Base-by-base conservation (phyloP, 495 filamentous ascomycete species). In the Aspergillus egyptiacus region DNA sequence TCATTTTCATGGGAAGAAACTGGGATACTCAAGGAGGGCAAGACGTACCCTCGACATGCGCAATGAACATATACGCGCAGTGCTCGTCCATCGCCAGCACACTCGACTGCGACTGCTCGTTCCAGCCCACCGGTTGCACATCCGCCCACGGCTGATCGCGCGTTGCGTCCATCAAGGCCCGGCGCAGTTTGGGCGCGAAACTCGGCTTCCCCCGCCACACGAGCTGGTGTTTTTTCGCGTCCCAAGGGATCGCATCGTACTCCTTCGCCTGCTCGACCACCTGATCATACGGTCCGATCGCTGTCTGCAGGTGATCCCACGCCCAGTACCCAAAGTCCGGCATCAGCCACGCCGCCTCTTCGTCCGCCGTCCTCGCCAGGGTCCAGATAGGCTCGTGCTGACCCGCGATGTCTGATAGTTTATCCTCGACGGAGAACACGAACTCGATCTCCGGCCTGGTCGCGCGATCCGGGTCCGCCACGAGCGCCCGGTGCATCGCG, bases 321-420 rank as follows among this genome's bases (percentile, higher is more conserved):
- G 79, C 71, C 83, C 83, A 91, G 67, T 81, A 87, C 54, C 81
- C 78, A 61, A 89, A 90, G 64, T 91, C 86, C 1, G 87, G 87
- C 66, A 90, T 85, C 0, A 87, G 58, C 80, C 87, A 90, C 38
- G 68, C 64, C 1, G 47, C 78, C 65, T 51, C 64, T 28, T 74
- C 68, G 9, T 48, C 55, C 1, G 62, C 60, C 3, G 63, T 64
- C 8, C 64, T 65, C 3, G 79, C 65, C 54, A 75, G 74, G 6
- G 69, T 67, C 79, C 80, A 84, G 10, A 77, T 67, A 3, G 68
- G 60, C 45, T 81, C 68, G 30, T 77, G 70, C 0, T 73, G 47
- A 33, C 54, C 64, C 1, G 66, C 68, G 1, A 71, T 66, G 41
- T 71, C 68, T 17, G 63, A 57, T 6, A 71, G 65, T 36, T 74